These are phyloP conservation scores for Arctium minus DNA, from an alignment of 129 eudicot genomes.

Conservation along the genomic window DNA sequence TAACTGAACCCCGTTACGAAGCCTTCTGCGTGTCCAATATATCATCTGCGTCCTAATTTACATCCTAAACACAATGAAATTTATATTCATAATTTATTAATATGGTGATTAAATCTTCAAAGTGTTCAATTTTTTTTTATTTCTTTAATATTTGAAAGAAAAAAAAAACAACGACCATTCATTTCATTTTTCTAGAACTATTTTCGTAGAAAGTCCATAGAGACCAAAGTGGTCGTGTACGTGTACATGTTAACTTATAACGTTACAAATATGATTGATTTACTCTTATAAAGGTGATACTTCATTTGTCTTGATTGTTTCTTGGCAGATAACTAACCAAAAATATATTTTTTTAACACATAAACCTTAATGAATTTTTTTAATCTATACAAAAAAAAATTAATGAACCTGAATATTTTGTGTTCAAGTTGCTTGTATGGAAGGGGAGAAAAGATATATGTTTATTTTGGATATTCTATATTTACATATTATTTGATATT, in stretches of 20 bases:
- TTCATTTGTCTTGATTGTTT: too few species aligned
- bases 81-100: slow-evolving; percentile 21
- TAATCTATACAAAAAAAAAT: too few species aligned
- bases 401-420: too few species aligned
- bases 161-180: not conserved
- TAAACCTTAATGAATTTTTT: too few species aligned
- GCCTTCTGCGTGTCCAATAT: slow-evolving; percentile 52
- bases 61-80: not conserved
- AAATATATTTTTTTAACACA: too few species aligned
- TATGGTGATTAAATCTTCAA: slow-evolving; percentile 2
- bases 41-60: slow-evolving; percentile 17
- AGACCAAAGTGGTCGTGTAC: slow-evolving; percentile 12
- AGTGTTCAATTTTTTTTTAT: not conserved
- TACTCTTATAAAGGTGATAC: not conserved
- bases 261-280: not conserved
- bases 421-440: too few species aligned
- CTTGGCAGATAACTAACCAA: not conserved
- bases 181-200: slow-evolving; percentile 8
- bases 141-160: not conserved
- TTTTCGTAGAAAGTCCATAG: slow-evolving; percentile 1
- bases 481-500: not conserved
- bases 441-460: too few species aligned
- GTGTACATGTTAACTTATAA: slow-evolving; percentile 9
- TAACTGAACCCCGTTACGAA: slow-evolving; percentile 78
- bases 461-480: too few species aligned